Evolutionary conservation across 2,329 filamentous ascomycete genomes (phyloP).

Genomic region (Penicillium sp.): DNA sequence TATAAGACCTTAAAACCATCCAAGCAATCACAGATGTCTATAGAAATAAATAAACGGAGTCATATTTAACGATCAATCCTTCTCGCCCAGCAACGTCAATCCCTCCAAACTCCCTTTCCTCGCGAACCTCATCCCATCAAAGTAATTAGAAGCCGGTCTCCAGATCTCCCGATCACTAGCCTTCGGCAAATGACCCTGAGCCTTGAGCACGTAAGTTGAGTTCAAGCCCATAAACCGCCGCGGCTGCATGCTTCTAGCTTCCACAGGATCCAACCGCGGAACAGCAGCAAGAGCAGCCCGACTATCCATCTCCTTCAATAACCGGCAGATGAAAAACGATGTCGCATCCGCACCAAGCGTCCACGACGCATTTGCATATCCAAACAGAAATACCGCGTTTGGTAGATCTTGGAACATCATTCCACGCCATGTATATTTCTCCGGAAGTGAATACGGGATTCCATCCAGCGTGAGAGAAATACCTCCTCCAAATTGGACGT

Average conservation of each 20-base stretch:
- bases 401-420: constrained; percentile 40
- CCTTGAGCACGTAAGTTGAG: constrained; percentile 38
- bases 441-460: constrained; percentile 15
- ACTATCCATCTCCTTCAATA: constrained; percentile 26
- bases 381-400: constrained; percentile 35
- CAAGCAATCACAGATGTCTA: too few species aligned
- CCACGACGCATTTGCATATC: constrained; percentile 39
- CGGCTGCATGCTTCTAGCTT: constrained; percentile 17
- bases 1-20: neutral
- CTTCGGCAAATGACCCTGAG: constrained; percentile 33
- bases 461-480: constrained; percentile 31
- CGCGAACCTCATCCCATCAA: constrained; percentile 37
- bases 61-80: neutral
- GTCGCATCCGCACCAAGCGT: constrained; percentile 39
- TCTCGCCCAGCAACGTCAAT: constrained; percentile 22
- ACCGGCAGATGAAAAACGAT: constrained; percentile 27
- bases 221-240: constrained; percentile 33
- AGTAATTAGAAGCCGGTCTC: constrained; percentile 35
- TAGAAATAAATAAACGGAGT: too few species aligned
- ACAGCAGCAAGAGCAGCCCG: constrained; percentile 13
- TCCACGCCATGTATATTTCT: constrained; percentile 36
- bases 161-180: constrained; percentile 38
- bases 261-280: constrained; percentile 20
- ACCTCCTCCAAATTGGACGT: constrained; percentile 32
- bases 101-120: constrained; percentile 33